Evolutionary conservation across 805 yeast genomes (phyloP), one percentile per base, ranked within the genome.

Genomic region (Wickerhamiella brachini): DNA sequence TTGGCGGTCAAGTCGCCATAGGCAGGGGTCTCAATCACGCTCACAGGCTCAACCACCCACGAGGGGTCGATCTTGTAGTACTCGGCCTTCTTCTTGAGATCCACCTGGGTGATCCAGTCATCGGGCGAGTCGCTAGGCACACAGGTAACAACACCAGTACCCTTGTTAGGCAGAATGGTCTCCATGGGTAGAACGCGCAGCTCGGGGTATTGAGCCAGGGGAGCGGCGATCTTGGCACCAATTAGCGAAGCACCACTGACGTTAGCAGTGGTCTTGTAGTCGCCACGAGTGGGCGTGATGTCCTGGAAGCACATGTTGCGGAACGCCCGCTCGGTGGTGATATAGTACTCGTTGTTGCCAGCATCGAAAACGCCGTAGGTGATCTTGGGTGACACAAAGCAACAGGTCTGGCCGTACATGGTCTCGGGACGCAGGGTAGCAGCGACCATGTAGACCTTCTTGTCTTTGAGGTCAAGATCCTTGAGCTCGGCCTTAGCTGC

Each of bases 121-220:
- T 93, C 98, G 54, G 98, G 97, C 52, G 97, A 89, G 69, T 89
- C 96, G n/a, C 95, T 83, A 56, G 97, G 98, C 56, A 89, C 97
- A 74, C 96, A 93, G 5, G 97, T 90, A 53, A 93, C 98, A 45
- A 93, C 97, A 74, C 97, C 98, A 45, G 97, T 93, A 77, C 98
- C 98, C 74, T 93, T 93, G 51, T 80, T 75, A 42, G 95, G 94
- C 67, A 90, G 75, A 51, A 93, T 90, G 39, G 97, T 87, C 69
- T 90, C 97, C 98, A 93, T 93, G 59, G 98, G 98, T 58, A 93
- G 76, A 52, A 93, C 83, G 62, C 93, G 77, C 57, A 93, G 72
- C 59, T 81, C 78, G 49, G 78, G 71, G 66, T 80, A 72, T 21
- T 74, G 74, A 12, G 96, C 78, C 59, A 84, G 71, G 51, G 97